Evolutionary conservation across 305 asterid genomes (phyloP), one percentile per base, ranked within the genome.

Genomic region (Solanum hybrid): DNA sequence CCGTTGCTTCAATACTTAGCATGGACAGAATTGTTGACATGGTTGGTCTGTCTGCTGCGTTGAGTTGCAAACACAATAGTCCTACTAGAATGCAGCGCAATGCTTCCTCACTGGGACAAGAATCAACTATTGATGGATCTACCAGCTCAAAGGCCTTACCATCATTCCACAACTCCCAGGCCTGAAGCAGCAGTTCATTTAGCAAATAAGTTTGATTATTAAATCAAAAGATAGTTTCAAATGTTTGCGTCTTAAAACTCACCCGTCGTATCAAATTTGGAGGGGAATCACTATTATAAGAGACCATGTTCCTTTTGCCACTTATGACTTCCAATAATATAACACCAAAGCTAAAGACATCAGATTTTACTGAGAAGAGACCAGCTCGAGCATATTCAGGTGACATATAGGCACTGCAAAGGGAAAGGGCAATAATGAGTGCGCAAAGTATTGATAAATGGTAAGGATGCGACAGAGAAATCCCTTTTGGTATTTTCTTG

Each of bases 371-470:
- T 7, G 91, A 90, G 90, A 88, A 88, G 9, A n/a, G 82, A 7
- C 91, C 91, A 42, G 89, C 34, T 64, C 86, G 86, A 64, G 90
- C 91, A 36, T 90, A 90, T 75, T 90, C 91, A 14, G 90, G 91
- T 27, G 90, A 73, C 91, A 90, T 90, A 73, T 90, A 88, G 34
- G 76, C 90, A 73, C 89, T 90, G 77, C 79, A 88, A 13, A 29
- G 24, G 60, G 4, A 76, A 79, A 11, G 72, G 66, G 26, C n/a
- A 38, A 11, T 76, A 46, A 88, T 77, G 51, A 75, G 34, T 38
- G 42, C 8, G 4, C 76, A 0, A 51, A 31, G 46, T 4, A 17
- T n/a, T 31, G 12, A 42, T 12, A 76, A 88, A 77, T 75, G 42
- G 71, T 29, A 88, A 76, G 34, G 42, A 66, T 13, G 22, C 10